Evolutionary conservation across 2,329 filamentous ascomycete species (phyloP), one percentile per base, ranked within the genome.

Genomic region (Pseudogymnoascus sp.): DNA sequence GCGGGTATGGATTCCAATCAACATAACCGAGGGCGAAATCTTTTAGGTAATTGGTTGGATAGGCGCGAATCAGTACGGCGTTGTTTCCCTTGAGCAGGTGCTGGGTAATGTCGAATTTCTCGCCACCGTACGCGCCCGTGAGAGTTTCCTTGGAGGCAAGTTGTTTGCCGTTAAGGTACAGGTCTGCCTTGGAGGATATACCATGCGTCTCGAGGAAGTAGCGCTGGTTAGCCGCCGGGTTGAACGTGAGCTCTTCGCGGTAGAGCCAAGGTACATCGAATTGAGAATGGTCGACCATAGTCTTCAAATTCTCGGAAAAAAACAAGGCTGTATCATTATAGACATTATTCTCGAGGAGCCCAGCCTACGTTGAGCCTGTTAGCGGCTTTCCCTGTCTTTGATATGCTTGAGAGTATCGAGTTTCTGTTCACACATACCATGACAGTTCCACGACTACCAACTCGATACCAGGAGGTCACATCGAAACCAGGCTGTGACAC

Each of bases 1-100:
- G 79, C 0, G 84, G 82, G 62, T 81, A 80, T 0, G 83, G 83
- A 62, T 86, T 86, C 84, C 84, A 86, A 67, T 86, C 84, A 0
- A 84, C 79, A 63, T 85, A 87, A 0, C 82, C 82, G 8, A 85
- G 72, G 0, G 80, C 83, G 61, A 87, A 79, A 65, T 87, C 83
- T 24, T 80, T 77, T 14, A 81, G 76, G 69, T 86, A 86, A 65
- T 84, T 76, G 0, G 84, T 86, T 0, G 84, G 84, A 66, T 86
- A 79, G 0, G 79, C 81, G 40, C 76, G 76, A 16, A 86, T 78
- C 1, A 82, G 74, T 2, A 88, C 65, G 0, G 80, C 79, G 67
- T 87, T 86, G 0, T 65, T 61, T 0, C 76, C 74, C 0, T 68
- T 66, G 1, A 74, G 72, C 0, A 82, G 42, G 7, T 72, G 64